These are phyloP conservation scores for Quercus cerris DNA, from an alignment of 306 rosid species.

Conservation along the genomic window DNA sequence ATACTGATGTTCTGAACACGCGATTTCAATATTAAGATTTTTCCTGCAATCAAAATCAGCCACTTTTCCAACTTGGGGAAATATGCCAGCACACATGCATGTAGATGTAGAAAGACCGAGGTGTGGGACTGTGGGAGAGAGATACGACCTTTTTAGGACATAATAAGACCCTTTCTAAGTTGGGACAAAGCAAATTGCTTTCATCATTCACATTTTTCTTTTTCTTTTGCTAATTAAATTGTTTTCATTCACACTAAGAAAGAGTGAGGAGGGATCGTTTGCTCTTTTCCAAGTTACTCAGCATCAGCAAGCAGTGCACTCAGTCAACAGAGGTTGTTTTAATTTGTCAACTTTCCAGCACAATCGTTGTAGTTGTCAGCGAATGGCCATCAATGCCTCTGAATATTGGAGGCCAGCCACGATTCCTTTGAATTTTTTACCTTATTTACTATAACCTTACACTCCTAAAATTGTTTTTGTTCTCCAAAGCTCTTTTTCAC, in stretches of 20 bases:
- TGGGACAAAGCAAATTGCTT: constrained; percentile 13
- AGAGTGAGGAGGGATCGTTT: constrained; percentile 4
- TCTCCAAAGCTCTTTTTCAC: no score
- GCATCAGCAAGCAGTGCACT: neutral
- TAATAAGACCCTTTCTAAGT: constrained; percentile 6
- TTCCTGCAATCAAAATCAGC: neutral
- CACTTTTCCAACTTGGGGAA: constrained; percentile 16
- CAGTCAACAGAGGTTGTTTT: constrained; percentile 7
- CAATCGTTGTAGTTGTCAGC: constrained; percentile 6
- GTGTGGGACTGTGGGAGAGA: constrained; percentile 14
- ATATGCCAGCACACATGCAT: constrained; percentile 35
- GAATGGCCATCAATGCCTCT: neutral
- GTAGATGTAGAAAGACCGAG: neutral
- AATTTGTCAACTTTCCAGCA: constrained; percentile 39
- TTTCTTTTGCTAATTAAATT: neutral
- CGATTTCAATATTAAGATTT: no score
- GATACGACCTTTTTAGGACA: constrained; percentile 3
- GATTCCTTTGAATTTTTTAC: no score
- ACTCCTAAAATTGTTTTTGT: no score
- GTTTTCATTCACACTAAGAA: constrained; percentile 26
- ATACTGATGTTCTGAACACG: no score
- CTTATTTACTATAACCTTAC: no score
- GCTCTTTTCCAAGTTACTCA: neutral
- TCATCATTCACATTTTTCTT: no score
- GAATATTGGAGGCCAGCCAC: neutral